Evolutionary conservation across 2,329 filamentous ascomycete species (phyloP), one percentile per base, ranked within the genome.

Genomic region (Chaetothyriales sp.): DNA sequence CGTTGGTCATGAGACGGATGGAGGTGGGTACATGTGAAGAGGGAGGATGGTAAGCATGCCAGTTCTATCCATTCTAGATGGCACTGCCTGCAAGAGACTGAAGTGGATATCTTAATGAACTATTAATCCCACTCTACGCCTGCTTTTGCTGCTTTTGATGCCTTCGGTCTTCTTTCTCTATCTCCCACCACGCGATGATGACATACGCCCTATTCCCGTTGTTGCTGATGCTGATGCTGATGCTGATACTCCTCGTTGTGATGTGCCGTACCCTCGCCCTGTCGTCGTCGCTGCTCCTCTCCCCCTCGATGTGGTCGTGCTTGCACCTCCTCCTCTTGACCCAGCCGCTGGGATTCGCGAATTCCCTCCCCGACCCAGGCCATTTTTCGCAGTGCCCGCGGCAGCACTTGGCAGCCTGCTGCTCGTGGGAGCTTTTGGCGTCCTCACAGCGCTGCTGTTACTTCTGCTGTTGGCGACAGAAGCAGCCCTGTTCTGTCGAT

Each of bases 381-480:
- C 32, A 39, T 4, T 15, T 15, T 12, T 39, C 5, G 32, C 32
- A 15, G 10, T 15, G 10, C 32, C 12, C 5, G 28, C 28, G 10
- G 28, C 10, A 32, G 43, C 20, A 47, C 43, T 45, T 2, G 43
- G 51, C 20, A 52, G 18, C 25, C 43, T 32, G 32, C 26, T 45
- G n/a, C 43, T 50, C 5, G 51, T 55, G 9, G 52, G 51, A 7
- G 50, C 26, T 18, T 53, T 55, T 12, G 49, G 53, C 18, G 18
- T 32, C 42, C 9, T 18, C 26, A 26, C 20, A 22, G 36, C 9
- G 18, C 43, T 22, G 18, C 10, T n/a, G n/a, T 26, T 18, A 18
- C 20, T 19, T 12, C 22, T 25, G 22, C 6, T 25, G 22, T 26
- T 18, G 26, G 18, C 12, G 28, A 18, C 6, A 36, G 39, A 15